These are phyloP conservation scores for Penicillium hesseltinei DNA, from an alignment of 2,329 filamentous ascomycete genomes.

Conservation along the genomic window DNA sequence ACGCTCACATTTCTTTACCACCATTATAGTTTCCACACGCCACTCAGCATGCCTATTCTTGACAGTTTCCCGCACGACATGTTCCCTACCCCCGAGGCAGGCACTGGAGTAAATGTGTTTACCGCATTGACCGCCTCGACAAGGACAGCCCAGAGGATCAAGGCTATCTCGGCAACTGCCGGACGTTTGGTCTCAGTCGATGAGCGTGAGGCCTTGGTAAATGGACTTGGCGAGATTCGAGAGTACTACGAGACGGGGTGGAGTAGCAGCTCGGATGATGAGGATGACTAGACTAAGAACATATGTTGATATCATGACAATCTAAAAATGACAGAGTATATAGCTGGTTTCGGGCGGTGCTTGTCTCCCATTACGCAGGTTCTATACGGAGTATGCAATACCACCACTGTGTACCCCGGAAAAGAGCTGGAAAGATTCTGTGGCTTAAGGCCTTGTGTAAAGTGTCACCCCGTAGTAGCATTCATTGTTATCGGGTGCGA, in stretches of 20 bases:
- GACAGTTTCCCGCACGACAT: conserved; percentile 79
- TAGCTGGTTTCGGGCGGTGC: neutral
- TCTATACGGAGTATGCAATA: neutral
- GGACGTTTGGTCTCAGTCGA: conserved; percentile 64
- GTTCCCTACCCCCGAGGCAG: conserved; percentile 52
- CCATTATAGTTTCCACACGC: conserved; percentile 34
- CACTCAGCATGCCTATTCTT: conserved; percentile 69
- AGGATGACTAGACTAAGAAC: conserved; percentile 36
- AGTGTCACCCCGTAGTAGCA: neutral
- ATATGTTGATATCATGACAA: neutral
- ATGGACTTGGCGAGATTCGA: conserved; percentile 75
- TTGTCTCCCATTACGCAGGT: neutral
- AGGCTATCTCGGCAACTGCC: conserved; percentile 63
- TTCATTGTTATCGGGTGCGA: too few species aligned
- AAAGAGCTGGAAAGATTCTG: neutral
- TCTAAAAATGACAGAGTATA: neutral
- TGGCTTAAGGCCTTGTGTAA: neutral
- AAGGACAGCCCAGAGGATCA: conserved; percentile 67
- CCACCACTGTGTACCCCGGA: neutral
- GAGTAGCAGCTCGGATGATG: conserved; percentile 62
- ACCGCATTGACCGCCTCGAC: conserved; percentile 71
- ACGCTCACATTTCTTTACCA: neutral
- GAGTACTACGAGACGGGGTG: conserved; percentile 89
- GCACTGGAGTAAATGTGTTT: conserved; percentile 48
- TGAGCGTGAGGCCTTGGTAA: conserved; percentile 79